Evolutionary conservation across 169 alveolate species (phyloP).

Genomic region (Amoebophrya sp.): DNA sequence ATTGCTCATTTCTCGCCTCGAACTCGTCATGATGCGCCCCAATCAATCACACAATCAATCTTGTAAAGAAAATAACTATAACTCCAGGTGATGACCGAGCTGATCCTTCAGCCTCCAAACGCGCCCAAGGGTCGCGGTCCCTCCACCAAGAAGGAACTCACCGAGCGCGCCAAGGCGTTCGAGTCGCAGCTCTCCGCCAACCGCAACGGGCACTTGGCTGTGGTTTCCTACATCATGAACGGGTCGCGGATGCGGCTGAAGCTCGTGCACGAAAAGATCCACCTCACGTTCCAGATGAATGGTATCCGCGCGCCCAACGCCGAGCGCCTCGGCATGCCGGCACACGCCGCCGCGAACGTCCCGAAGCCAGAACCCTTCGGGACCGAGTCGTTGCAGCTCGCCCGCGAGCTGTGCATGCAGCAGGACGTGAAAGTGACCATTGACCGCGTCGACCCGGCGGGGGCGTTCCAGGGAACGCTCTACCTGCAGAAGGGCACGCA

Average conservation of each 20-base stretch:
- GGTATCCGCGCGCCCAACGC: not conserved
- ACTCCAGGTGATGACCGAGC: not conserved
- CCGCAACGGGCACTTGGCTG: not conserved
- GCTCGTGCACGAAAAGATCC: not conserved
- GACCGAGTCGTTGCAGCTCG: not conserved
- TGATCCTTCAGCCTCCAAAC: not conserved
- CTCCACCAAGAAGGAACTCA: not conserved
- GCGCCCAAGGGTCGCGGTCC: not conserved
- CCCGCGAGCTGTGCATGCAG: not conserved
- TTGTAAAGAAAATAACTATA: too few species aligned
- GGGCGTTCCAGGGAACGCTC: not conserved
- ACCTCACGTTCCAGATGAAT: not conserved
- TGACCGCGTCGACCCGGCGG: conserved; percentile 4
- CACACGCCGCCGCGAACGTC: not conserved
- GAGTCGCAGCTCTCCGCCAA: not conserved
- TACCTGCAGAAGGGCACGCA: not conserved
- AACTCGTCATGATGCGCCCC: too few species aligned
- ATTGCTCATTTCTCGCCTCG: too few species aligned
- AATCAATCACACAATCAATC: too few species aligned
- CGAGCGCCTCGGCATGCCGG: not conserved
- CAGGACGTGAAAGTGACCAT: not conserved
- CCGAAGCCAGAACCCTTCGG: not conserved
- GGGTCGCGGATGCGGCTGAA: not conserved
- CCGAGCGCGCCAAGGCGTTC: not conserved
- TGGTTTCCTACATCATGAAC: not conserved